These are phyloP conservation scores for Hirsutella minnesotensis DNA, from an alignment of 2,329 filamentous ascomycete genomes.

Conservation along the genomic window DNA sequence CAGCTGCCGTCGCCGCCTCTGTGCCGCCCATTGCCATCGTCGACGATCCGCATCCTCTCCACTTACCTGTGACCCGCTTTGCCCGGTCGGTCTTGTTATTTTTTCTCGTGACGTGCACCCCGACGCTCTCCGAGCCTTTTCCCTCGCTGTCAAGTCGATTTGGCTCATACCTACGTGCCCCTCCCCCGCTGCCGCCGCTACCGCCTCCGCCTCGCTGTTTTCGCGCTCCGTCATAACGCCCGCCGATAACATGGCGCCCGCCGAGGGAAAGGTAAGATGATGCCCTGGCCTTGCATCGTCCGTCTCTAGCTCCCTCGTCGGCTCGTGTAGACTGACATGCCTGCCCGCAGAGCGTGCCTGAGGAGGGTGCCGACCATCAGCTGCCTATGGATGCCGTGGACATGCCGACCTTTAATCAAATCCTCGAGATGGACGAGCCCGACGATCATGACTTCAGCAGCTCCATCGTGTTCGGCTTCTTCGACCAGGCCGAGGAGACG, in stretches of 20 bases:
- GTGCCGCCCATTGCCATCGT: not conserved
- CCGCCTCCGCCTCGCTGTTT: not conserved
- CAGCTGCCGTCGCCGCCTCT: no score
- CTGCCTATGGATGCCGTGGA: conserved; percentile 70
- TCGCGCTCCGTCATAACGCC: not conserved
- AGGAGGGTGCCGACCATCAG: conserved; percentile 33
- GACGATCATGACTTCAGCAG: conserved; percentile 77
- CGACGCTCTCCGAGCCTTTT: not conserved
- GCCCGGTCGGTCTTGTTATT: not conserved
- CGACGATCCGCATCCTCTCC: conserved; percentile 1
- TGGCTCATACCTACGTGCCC: not conserved
- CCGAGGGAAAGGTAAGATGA: conserved; percentile 20
- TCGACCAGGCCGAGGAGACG: conserved; percentile 78
- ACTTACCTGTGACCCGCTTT: conserved; percentile 1
- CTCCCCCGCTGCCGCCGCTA: not conserved
- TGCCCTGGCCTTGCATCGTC: not conserved
- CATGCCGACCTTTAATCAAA: conserved; percentile 73
- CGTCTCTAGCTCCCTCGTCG: not conserved
- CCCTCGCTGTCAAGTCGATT: not conserved
- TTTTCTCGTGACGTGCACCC: no score
- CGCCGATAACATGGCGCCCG: conserved; percentile 15
- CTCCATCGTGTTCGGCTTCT: conserved; percentile 84
- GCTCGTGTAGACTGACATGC: not conserved
- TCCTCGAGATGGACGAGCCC: conserved; percentile 96
- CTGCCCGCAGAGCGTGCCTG: conserved; percentile 31